Base-by-base conservation (phyloP, 495 filamentous ascomycete species). In the Xylaria venustula region DNA sequence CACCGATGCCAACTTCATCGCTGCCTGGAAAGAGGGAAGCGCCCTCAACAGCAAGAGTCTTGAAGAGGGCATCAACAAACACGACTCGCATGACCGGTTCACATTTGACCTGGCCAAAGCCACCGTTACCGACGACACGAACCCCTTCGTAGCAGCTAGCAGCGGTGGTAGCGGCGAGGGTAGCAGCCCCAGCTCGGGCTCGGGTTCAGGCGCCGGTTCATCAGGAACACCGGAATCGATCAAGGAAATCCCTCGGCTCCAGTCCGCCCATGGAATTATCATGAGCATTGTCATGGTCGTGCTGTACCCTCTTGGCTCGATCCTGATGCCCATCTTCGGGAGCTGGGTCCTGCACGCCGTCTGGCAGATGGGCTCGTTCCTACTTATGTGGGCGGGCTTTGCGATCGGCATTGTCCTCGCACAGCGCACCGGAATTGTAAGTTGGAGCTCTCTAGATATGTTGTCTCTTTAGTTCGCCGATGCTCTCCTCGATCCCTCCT, bases 1-100 rank as follows among this genome's bases (percentile, higher is more conserved):
- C 62, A 68, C 77, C 1, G 70, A 64, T 7, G 79, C 81, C 19
- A 65, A 73, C 12, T 93, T 89, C 84, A 88, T 96, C 62, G 87
- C 80, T 66, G 88, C 87, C 1, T 79, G 81, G 70, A 85, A 84
- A 54, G 64, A 70, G 12, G 88, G 91, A 4, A 67, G 71, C 0
- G 63, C 87, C 1, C 65, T 93, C 46, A 76, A 82, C 34, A 83
- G 85, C 11, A 76, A 80, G 11, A 79, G 78, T 53, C 42, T 64
- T 2, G 71, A 69, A 7, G 83, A 80, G 0, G 56, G 49, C 14
- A 85, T 95, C 58, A 30, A 41, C 8, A 75, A 86, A 57, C 92
- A 96, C 69, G 81, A 85, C 63, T 71, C 65, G 20, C 71, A 78
- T 23, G 75, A 78, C 0, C 42, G 60, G n/a, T 89, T 88, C 66